Evolutionary conservation across 805 yeast species (phyloP).

Genomic region (Yarrowia bubula): DNA sequence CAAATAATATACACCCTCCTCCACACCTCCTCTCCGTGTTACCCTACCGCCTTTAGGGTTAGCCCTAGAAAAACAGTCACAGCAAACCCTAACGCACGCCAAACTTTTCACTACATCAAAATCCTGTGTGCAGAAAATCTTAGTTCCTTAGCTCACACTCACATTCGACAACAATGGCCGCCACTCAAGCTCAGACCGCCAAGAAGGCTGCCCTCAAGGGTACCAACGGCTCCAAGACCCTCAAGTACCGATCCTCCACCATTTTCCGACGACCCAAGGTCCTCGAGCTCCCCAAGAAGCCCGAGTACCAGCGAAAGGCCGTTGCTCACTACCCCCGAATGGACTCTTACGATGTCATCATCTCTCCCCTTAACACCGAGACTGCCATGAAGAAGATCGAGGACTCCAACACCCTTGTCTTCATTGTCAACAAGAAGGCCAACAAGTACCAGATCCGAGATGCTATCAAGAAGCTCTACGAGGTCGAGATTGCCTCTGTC

Average conservation of each 20-base stretch:
- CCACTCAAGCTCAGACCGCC: slow-evolving; percentile 89
- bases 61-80: slow-evolving; percentile 14
- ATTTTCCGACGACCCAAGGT: slow-evolving; percentile 98
- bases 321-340: slow-evolving; percentile 97
- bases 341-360: slow-evolving; percentile 92
- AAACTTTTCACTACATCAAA: slow-evolving; percentile 25
- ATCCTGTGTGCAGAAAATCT: not conserved
- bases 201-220: slow-evolving; percentile 99
- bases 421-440: slow-evolving; percentile 95
- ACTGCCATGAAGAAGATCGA: slow-evolving; percentile 99
- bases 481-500: slow-evolving; percentile 88
- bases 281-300: slow-evolving; percentile 86
- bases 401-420: slow-evolving; percentile 98
- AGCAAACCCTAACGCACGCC: not conserved
- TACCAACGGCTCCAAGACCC: slow-evolving; percentile 83
- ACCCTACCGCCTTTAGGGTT: slow-evolving; percentile 13
- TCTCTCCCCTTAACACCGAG: slow-evolving; percentile 95
- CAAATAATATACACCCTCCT: not conserved
- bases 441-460: slow-evolving; percentile 98
- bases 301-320: slow-evolving; percentile 92
- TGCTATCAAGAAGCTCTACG: slow-evolving; percentile 97
- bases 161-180: slow-evolving; percentile 36
- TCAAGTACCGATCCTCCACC: slow-evolving; percentile 91
- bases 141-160: slow-evolving; percentile 7
- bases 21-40: not conserved